Conservation (phyloP, 2,329 filamentous ascomycete genomes). For the Elsinoe arachidis region DNA sequence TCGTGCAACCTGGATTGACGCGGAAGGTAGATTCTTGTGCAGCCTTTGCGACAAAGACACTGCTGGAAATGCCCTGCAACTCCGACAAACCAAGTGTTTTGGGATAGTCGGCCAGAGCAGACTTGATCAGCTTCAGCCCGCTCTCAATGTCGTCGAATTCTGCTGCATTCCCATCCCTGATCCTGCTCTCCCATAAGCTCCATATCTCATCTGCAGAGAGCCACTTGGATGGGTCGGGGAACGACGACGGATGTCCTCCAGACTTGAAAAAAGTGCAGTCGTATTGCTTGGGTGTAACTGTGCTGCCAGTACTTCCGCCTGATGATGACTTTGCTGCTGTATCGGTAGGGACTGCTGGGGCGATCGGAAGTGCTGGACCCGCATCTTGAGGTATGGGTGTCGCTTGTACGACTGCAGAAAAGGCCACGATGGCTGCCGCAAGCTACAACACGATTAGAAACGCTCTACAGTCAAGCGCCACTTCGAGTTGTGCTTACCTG, state of each 20-base stretch:
- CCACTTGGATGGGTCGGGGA: constrained; percentile 3
- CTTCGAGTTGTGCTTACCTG: not conserved
- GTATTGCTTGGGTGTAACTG: constrained; percentile 1
- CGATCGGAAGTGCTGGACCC: not conserved
- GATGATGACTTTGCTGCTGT: not conserved
- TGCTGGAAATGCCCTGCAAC: not conserved
- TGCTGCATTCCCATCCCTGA: not conserved
- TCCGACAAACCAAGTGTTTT: not conserved
- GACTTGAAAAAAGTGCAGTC: constrained; percentile 5
- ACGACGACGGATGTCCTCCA: not conserved
- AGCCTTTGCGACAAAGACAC: constrained; percentile 2
- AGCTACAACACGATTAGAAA: not conserved
- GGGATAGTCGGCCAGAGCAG: not conserved
- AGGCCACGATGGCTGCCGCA: not conserved
- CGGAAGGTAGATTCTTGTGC: constrained; percentile 1
- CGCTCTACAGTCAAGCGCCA: not conserved
- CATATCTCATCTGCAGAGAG: constrained; percentile 1
- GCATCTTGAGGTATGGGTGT: not conserved
- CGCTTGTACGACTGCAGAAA: not conserved
- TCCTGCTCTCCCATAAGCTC: not conserved
- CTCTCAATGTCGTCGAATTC: not conserved
- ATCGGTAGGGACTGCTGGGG: not conserved
- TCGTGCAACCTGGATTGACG: constrained; percentile 2
- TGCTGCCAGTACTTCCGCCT: not conserved
- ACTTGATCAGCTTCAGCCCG: not conserved